Conservation (phyloP, 805 yeast genomes). For the Candida wancherniae region DNA sequence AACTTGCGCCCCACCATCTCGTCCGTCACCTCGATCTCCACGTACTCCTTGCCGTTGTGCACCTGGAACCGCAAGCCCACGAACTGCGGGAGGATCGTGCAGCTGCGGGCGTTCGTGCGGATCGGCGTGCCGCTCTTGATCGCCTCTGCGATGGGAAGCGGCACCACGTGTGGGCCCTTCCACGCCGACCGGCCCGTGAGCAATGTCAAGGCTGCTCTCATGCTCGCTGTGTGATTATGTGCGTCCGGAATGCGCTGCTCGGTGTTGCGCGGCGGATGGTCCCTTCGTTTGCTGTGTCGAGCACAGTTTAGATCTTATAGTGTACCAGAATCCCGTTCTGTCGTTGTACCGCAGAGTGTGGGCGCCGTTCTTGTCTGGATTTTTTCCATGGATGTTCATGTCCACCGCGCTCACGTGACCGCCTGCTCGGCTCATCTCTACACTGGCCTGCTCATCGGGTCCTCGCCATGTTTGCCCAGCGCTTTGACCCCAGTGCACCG, state of each 20-base stretch:
- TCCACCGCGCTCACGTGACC: conserved; percentile 10
- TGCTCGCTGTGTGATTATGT: no score
- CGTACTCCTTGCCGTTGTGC: conserved; percentile 94
- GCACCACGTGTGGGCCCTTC: conserved; percentile 88
- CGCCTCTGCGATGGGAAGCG: conserved; percentile 89
- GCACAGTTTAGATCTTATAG: no score
- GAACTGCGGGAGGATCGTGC: conserved; percentile 92
- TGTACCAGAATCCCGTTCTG: no score
- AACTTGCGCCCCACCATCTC: conserved; percentile 96
- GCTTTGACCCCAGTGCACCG: conserved; percentile 50
- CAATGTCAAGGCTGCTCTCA: conserved; percentile 32
- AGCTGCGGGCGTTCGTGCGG: conserved; percentile 91
- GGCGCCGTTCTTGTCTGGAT: no score
- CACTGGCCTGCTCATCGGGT: conserved; percentile 4
- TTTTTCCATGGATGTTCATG: no score
- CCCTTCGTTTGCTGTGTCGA: no score
- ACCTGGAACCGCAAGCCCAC: conserved; percentile 93
- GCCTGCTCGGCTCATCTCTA: not conserved
- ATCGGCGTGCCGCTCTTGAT: conserved; percentile 76
- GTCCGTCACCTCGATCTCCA: conserved; percentile 78
- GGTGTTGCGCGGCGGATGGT: no score
- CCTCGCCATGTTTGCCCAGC: conserved; percentile 53
- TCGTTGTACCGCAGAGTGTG: no score
- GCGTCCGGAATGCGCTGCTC: no score
- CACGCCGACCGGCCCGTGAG: conserved; percentile 36